Base-by-base conservation (phyloP, 2,329 filamentous ascomycete species). In the Diaporthe sp. region DNA sequence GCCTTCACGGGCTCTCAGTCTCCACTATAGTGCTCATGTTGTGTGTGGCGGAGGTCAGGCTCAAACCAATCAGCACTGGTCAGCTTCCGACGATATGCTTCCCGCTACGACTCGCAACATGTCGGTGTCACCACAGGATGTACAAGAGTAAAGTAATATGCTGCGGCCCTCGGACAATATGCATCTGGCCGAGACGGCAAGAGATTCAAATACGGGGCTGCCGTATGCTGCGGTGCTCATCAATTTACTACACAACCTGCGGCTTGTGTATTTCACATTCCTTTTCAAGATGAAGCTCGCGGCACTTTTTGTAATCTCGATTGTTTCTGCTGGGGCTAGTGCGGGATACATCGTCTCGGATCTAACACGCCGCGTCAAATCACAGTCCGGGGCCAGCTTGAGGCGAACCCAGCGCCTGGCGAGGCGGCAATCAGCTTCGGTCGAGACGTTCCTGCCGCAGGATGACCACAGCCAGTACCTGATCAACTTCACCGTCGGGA, bases 401-500 rank as follows among this genome's bases (percentile, higher is more conserved):
- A 44, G 59, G 39, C 39, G 59, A 25, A 25, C 25, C 39, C 59
- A 44, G 25, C 59, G 59, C 17, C 59, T 65, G 15, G 39, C 59
- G 3, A 46, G 39, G 25, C 39, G 39, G 1, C 39, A 42, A 4
- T 65, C 59, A 19, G 4, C 15, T 10, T 31, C 59, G 25, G 4
- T 65, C 39, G 59, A 65, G 55, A 58, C 55, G 0, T 58, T 58
- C 55, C 5, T 58, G 3, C 55, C 55, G 17, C 55, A 58, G 8
- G 61, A 34, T 8, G 39, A 49, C 17, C 61, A 65, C 7, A 28
- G 42, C 42, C 39, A 65, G 25, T 74, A 74, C n/a, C 10, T 44
- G 25, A 69, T 74, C 13, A 74, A 59, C 39, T 34, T 74, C 31
- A 74, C 61, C 9, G 31, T 74, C 6, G 72, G 72, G 7, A 70